These are phyloP conservation scores for Tylopilus plumbeoviolaceoides DNA, from an alignment of 768 basidiomycete species.

Conservation along the genomic window DNA sequence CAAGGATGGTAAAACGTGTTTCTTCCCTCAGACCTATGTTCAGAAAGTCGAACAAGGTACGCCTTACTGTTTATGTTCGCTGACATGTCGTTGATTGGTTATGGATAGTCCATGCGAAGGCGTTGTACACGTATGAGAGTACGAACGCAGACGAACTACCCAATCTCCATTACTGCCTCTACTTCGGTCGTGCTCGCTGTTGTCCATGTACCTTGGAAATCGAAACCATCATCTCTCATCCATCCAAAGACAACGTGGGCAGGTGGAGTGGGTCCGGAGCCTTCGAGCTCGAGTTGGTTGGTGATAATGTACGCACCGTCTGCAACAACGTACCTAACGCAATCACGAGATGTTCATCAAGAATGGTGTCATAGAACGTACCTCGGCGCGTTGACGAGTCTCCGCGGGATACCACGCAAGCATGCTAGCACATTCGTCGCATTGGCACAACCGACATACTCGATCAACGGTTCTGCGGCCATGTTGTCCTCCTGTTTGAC, in stretches of 20 bases:
- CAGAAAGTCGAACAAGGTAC: slow-evolving; percentile 63
- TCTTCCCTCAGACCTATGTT: slow-evolving; percentile 90
- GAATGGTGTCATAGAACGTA: too few relatives aligned
- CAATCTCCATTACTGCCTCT: too few relatives aligned
- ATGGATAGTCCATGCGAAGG: slow-evolving; percentile 60
- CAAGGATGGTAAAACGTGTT: slow-evolving; percentile 65
- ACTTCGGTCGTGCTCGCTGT: too few relatives aligned
- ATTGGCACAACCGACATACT: slow-evolving; percentile 37
- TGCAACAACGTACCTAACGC: too few relatives aligned
- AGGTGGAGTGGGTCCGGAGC: too few relatives aligned
- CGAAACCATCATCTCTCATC: too few relatives aligned
- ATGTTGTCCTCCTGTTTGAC: slow-evolving; percentile 37
- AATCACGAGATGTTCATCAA: too few relatives aligned
- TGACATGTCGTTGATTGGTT: background rate
- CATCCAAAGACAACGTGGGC: too few relatives aligned
- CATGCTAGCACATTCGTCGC: slow-evolving; percentile 4
- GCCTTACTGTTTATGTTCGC: background rate
- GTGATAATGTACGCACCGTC: too few relatives aligned
- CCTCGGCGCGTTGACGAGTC: slow-evolving; percentile 1
- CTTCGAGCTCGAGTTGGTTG: too few relatives aligned
- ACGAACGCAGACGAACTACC: slow-evolving; percentile 68
- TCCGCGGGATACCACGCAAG: slow-evolving; percentile 4
- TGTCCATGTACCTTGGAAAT: too few relatives aligned
- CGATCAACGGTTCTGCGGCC: slow-evolving; percentile 33
- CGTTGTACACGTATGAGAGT: slow-evolving; percentile 74